phyloP scores from a whole-genome alignment of 108 stramenopile genomes.

The Conticribra guillardii region DNA sequence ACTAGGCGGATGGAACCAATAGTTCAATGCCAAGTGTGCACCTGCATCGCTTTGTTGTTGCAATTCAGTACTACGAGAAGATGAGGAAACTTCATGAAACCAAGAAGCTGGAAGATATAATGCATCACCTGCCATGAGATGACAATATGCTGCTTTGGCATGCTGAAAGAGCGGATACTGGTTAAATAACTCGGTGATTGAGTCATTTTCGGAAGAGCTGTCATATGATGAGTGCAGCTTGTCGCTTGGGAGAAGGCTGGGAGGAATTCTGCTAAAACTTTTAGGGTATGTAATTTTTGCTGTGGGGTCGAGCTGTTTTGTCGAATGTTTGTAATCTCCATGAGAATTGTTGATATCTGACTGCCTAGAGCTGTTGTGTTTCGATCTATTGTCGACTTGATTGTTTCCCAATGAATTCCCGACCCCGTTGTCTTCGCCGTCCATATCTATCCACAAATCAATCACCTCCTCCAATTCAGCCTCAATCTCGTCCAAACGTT shows the following conservation, averaged over 20 bases:
- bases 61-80: not conserved
- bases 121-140: conserved; percentile 79
- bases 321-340: conserved; percentile 1
- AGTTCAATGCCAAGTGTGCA: not conserved
- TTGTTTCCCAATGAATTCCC: too few species aligned
- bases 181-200: conserved; percentile 12
- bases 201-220: too few species aligned
- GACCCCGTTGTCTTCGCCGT: conserved; percentile 54
- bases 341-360: too few species aligned
- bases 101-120: conserved; percentile 96
- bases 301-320: conserved; percentile 43
- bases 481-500: conserved; percentile 65
- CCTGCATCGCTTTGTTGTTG: too few species aligned
- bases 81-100: conserved; percentile 95
- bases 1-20: not conserved
- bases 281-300: conserved; percentile 51
- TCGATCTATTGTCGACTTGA: too few species aligned
- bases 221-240: not conserved
- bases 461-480: conserved; percentile 66
- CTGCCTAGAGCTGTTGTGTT: too few species aligned
- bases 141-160: conserved; percentile 50
- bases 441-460: conserved; percentile 76
- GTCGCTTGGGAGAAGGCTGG: conserved; percentile 9
- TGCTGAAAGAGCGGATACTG: conserved; percentile 28
- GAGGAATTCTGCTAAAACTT: conserved; percentile 46